Evolutionary conservation across 768 basidiomycete genomes (phyloP).

Genomic region (Termitomyces sp.): DNA sequence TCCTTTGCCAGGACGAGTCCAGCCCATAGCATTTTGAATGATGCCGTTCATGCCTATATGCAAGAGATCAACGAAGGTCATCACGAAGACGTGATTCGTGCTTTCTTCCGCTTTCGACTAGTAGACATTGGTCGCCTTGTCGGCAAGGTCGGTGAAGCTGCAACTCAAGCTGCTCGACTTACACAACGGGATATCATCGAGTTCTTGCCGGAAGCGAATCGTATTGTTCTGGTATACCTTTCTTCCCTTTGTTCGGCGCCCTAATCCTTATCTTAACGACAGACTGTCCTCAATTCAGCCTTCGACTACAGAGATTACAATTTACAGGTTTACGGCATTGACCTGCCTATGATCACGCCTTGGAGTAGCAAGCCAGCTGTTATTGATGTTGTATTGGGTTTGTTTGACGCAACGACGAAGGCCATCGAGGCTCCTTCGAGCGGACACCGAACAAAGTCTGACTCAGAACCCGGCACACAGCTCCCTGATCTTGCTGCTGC

Average conservation of each 20-base stretch:
- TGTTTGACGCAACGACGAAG: slow-evolving; percentile 68
- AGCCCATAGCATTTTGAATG: slow-evolving; percentile 62
- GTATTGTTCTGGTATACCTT: slow-evolving; percentile 59
- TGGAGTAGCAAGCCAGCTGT: slow-evolving; percentile 79
- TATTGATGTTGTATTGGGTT: slow-evolving; percentile 63
- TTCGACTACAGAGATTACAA: slow-evolving; percentile 74
- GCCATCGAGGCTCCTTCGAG: slow-evolving; percentile 37
- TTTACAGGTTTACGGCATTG: slow-evolving; percentile 72
- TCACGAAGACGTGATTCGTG: slow-evolving; percentile 75
- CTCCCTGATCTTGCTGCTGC: slow-evolving; percentile 62
- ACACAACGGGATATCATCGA: slow-evolving; percentile 40
- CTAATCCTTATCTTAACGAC: not conserved
- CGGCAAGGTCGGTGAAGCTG: slow-evolving; percentile 52
- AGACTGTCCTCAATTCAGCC: slow-evolving; percentile 75
- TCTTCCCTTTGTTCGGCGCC: not conserved
- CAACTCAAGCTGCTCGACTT: slow-evolving; percentile 40
- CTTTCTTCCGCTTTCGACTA: slow-evolving; percentile 77
- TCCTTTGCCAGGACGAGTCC: slow-evolving; percentile 43
- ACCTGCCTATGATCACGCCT: slow-evolving; percentile 63
- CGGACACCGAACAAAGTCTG: slow-evolving; percentile 22
- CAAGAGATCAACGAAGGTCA: slow-evolving; percentile 47
- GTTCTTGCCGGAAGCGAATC: slow-evolving; percentile 65
- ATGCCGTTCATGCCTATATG: slow-evolving; percentile 72
- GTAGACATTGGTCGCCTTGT: slow-evolving; percentile 66
- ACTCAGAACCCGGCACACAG: slow-evolving; percentile 45